phyloP scores from a whole-genome alignment of 2,329 filamentous ascomycete species.

The Colletotrichum chrysophilum region DNA sequence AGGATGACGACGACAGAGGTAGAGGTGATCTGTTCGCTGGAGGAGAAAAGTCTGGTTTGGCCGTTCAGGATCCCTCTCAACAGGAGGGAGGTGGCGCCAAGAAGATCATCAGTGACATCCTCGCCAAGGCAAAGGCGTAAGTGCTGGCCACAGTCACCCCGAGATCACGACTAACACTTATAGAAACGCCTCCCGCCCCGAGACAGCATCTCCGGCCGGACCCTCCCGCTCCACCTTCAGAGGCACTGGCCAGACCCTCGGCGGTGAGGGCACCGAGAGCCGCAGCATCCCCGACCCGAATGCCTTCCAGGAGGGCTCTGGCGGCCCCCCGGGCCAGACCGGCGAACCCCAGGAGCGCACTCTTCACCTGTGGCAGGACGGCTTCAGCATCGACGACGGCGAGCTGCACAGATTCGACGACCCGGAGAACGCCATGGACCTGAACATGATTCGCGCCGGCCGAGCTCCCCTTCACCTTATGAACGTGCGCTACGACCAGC shows the following conservation, averaged over 20 bases:
- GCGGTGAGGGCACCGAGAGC: conserved; percentile 77
- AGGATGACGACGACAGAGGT: conserved; percentile 62
- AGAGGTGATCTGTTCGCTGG: conserved; percentile 79
- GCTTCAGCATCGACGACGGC: conserved; percentile 86
- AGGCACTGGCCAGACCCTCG: conserved; percentile 77
- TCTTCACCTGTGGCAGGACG: conserved; percentile 82
- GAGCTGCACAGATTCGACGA: conserved; percentile 80
- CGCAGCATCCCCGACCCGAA: conserved; percentile 69
- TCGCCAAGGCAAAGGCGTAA: conserved; percentile 68
- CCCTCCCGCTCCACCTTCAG: conserved; percentile 64
- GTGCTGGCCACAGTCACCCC: conserved; percentile 22
- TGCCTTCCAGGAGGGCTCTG: conserved; percentile 31
- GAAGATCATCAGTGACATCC: conserved; percentile 66
- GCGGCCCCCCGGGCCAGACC: conserved; percentile 34
- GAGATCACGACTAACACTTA: neutral
- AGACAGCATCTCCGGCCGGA: conserved; percentile 53
- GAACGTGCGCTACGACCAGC: conserved; percentile 76
- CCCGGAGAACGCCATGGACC: conserved; percentile 72
- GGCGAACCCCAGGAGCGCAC: conserved; percentile 67
- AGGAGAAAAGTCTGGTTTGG: conserved; percentile 81
- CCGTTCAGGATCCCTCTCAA: conserved; percentile 65
- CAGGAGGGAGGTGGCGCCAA: conserved; percentile 49
- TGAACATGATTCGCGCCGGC: conserved; percentile 78
- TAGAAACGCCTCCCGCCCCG: conserved; percentile 67
- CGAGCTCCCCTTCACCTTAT: conserved; percentile 80